Evolutionary conservation across 2,329 filamentous ascomycete species (phyloP).

Genomic region (Dothideomycetes sp.): DNA sequence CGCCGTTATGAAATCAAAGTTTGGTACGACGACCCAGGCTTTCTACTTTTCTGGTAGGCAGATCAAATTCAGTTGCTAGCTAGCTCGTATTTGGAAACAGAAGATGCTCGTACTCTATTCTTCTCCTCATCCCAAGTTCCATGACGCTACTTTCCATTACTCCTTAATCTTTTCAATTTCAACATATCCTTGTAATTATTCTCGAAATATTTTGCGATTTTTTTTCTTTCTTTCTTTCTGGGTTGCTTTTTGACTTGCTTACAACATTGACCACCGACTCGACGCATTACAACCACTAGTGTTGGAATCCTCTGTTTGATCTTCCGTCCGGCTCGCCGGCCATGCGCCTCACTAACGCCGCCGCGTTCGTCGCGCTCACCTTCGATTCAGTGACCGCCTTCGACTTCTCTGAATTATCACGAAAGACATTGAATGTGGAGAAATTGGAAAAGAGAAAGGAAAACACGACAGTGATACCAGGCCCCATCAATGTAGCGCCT

Average conservation of each 20-base stretch:
- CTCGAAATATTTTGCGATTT: conserved; percentile 8
- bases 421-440: background rate
- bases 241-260: background rate
- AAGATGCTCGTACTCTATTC: conserved; percentile 8
- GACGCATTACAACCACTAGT: no score
- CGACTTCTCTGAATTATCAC: background rate
- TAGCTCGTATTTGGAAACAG: conserved; percentile 5
- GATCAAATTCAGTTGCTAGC: conserved; percentile 8
- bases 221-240: conserved; percentile 6
- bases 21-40: no score
- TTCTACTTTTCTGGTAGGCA: conserved; percentile 1
- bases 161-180: no score
- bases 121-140: no score
- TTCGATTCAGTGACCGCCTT: conserved; percentile 6
- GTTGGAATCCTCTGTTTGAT: background rate
- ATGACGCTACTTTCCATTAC: no score
- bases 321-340: conserved; percentile 1
- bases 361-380: conserved; percentile 7
- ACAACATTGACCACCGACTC: background rate
- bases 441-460: conserved; percentile 8
- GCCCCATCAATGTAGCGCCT: conserved; percentile 25
- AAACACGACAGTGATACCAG: conserved; percentile 19
- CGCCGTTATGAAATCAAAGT: no score
- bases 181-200: no score
- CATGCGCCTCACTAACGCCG: conserved; percentile 2